Evolutionary conservation across 2,329 filamentous ascomycete genomes (phyloP), one percentile per base, ranked within the genome.

Genomic region (Biscogniauxia marginata): DNA sequence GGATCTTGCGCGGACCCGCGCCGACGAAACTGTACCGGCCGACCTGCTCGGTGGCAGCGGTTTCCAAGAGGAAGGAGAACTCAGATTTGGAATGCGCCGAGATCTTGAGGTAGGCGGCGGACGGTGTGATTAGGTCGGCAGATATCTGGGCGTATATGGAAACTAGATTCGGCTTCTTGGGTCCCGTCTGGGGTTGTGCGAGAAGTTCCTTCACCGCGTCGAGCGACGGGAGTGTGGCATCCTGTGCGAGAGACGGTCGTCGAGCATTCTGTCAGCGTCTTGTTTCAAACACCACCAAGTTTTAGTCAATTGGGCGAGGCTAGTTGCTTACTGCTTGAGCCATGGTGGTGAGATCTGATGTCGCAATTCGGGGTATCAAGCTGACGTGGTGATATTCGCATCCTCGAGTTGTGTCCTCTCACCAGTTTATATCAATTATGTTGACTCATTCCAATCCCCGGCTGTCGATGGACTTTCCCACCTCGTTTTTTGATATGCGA

Each of bases 1-100:
- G 80, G 57, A 96, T 83, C 75, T 96, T 95, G 81, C 82, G 76
- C 45, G 84, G 82, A 73, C 88, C 88, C 65, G 90, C 90, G 64
- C 93, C 93, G 58, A 99, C 84, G 75, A 99, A 99, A 78, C 91
- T 96, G 75, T 97, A 98, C 67, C 95, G 84, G 56, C 93, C 93
- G 63, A 99, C 91, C 18, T 88, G 92, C 75, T 98, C 93, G 23
- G 92, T 93, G 20, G 93, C 92, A 22, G 93, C 95, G 68, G 92
- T 96, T 76, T 99, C 95, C 74, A 96, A 96, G 49, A 99, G 84
- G 72, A 97, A 98, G 3, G 93, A 97, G 68, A 91, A 86, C 64
- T 90, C 87, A 49, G 89, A 90, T 64, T 83, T 78, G 24, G 83
- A 89, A 80, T 88, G 86, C 60, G 86, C 83, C 34, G 90, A 88